phyloP scores from a whole-genome alignment of 192 early-diverging fungal species.

The Coemansia sp. region DNA sequence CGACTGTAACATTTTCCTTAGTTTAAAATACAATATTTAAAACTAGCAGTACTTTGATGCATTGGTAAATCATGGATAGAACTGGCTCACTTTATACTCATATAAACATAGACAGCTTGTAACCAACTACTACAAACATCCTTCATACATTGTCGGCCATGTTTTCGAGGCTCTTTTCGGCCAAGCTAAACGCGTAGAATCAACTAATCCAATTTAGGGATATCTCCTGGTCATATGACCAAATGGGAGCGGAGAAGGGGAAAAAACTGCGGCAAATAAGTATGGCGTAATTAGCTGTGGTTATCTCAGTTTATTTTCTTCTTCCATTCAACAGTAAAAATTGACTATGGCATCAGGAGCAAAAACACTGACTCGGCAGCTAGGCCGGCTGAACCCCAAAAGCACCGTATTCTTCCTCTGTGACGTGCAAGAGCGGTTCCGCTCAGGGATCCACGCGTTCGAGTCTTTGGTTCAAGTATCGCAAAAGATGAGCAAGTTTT shows the following conservation, averaged over 20 bases:
- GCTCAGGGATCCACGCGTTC: constrained; percentile 76
- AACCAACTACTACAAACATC: no score
- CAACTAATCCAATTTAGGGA: no score
- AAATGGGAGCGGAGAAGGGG: neutral
- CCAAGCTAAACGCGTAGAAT: no score
- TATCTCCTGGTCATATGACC: no score
- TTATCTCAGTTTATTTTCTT: constrained; percentile 4
- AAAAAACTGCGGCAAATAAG: constrained; percentile 1
- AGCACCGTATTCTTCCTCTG: constrained; percentile 88
- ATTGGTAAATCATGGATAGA: neutral
- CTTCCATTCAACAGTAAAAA: neutral
- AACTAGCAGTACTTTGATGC: neutral
- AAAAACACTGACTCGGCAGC: constrained; percentile 35
- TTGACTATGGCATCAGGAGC: constrained; percentile 20
- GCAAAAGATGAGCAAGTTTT: constrained; percentile 78
- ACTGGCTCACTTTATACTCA: no score
- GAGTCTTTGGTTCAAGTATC: constrained; percentile 77
- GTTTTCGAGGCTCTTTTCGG: no score
- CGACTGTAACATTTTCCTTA: no score
- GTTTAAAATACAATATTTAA: neutral
- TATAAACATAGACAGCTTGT: no score
- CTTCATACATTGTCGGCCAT: no score
- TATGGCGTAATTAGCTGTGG: neutral
- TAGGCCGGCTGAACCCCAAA: constrained; percentile 56
- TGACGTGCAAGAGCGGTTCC: constrained; percentile 87